Base-by-base conservation (phyloP, 1,284 basidiomycete species). In the Trichosporon faecale region DNA sequence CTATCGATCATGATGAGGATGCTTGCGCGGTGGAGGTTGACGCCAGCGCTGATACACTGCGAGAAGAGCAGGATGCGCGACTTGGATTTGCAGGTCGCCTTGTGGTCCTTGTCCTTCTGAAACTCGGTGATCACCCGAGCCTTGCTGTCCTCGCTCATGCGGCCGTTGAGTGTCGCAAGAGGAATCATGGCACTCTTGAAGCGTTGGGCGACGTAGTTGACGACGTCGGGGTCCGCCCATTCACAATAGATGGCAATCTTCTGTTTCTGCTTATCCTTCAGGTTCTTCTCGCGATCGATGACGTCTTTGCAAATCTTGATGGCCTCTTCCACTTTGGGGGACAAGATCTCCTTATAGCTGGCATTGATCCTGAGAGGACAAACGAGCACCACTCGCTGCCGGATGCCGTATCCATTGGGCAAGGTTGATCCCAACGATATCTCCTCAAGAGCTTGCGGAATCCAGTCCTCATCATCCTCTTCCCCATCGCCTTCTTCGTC, bases 51-150 rank as follows among this genome's bases (percentile, higher is more conserved):
- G 18, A 35, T n/a, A 18, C 57, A 61, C 3, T 29, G 23, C 14
- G 66, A 67, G n/a, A 67, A 40, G 18, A 67, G 29, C 2, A 67
- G n/a, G 27, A 67, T 40, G 6, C 66, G 66, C 1, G 66, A 60
- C n/a, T 46, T 52, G 16, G 49, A 21, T 11, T 9, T 12, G 23
- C 49, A 52, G 2, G 9, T 52, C 33, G 33, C 23, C 4, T 27
- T 16, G 35, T 67, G 66, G 23, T 37, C 33, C 1, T 29, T 18
- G 37, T 67, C 66, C 16, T n/a, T 1, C 37, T 60, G 57, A n/a
- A 67, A 67, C 1, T 16, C 37, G 2, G 12, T 14, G 14, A 52
- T 52, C 2, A 52, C 11, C 2, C 44, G 44, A 46, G 44, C 44
- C 14, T 46, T 46, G n/a, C 49, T 52, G 2, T 21, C 9, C 49